phyloP scores from a whole-genome alignment of 1,139 yeast species.

The Yamadazyma conglobata region DNA sequence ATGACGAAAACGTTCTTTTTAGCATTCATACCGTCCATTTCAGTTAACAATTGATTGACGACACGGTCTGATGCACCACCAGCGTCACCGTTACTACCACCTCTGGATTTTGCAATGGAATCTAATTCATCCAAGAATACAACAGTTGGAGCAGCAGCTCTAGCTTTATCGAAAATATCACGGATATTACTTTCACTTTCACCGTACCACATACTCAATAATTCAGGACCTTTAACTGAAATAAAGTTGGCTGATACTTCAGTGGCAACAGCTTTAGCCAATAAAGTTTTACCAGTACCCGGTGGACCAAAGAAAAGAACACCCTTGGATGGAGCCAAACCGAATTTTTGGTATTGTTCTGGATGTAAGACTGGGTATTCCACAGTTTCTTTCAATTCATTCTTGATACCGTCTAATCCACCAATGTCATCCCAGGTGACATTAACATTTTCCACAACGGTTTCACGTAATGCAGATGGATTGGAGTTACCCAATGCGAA shows the following conservation, averaged over 20 bases:
- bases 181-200: constrained; percentile 96
- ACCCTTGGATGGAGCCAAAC: constrained; percentile 96
- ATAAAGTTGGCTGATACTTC: constrained; percentile 97
- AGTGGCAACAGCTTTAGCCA: constrained; percentile 98
- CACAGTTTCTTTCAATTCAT: constrained; percentile 96
- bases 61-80: constrained; percentile 99
- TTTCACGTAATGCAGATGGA: constrained; percentile 98
- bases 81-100: constrained; percentile 83
- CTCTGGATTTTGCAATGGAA: constrained; percentile 97
- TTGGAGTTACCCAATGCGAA: constrained; percentile 97
- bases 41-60: constrained; percentile 95
- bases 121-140: constrained; percentile 97
- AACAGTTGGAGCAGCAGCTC: constrained; percentile 99
- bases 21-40: constrained; percentile 99
- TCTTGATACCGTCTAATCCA: constrained; percentile 92
- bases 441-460: constrained; percentile 96
- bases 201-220: constrained; percentile 98
- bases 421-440: constrained; percentile 98
- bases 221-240: constrained; percentile 95
- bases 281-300: constrained; percentile 97
- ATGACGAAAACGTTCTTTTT: constrained; percentile 97
- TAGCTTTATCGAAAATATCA: constrained; percentile 95
- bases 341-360: constrained; percentile 96
- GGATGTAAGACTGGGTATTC: constrained; percentile 99
- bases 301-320: constrained; percentile 99